A percentile compares a stretch with the other conserved stretches of the same genome.
Evolutionary conservation across 495 filamentous ascomycete species (phyloP).

Genomic region (Daldinia vernicosa): DNA sequence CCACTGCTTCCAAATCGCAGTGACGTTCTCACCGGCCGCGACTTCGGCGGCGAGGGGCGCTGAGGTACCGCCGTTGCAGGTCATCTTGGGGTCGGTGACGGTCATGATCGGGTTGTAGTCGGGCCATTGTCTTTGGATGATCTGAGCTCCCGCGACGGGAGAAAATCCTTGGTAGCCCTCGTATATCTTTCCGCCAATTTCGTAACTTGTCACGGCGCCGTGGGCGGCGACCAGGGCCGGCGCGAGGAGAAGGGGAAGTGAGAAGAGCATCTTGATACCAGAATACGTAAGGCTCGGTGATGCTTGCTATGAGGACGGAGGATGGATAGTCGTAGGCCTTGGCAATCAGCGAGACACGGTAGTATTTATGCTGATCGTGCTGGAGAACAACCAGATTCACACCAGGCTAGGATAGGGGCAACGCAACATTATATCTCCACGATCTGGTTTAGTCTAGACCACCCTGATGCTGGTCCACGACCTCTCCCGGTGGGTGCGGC

Average conservation of each 20-base stretch:
- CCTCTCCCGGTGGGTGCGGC: conserved; percentile 31
- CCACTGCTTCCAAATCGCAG: conserved; percentile 64
- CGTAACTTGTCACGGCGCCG: conserved; percentile 66
- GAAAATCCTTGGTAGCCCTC: conserved; percentile 62
- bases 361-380: conserved; percentile 42
- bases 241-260: conserved; percentile 42
- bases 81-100: conserved; percentile 52
- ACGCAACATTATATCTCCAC: conserved; percentile 22
- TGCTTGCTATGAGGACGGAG: conserved; percentile 6
- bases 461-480: background rate
- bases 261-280: conserved; percentile 45
- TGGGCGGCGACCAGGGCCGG: conserved; percentile 58
- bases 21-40: conserved; percentile 57
- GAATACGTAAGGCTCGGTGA: background rate
- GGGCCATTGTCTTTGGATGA: conserved; percentile 65
- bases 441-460: conserved; percentile 17
- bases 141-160: conserved; percentile 53
- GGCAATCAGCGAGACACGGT: conserved; percentile 29
- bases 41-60: conserved; percentile 55
- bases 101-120: conserved; percentile 63
- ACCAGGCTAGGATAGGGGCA: conserved; percentile 24
- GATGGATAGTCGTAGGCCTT: conserved; percentile 22
- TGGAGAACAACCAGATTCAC: conserved; percentile 16
- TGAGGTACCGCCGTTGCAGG: conserved; percentile 66
- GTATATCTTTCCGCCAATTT: conserved; percentile 61